Evolutionary conservation across 225 moss, liverwort and hornwort genomes (phyloP), one percentile per base, ranked within the genome.

Genomic region (Straminergon stramineum): DNA sequence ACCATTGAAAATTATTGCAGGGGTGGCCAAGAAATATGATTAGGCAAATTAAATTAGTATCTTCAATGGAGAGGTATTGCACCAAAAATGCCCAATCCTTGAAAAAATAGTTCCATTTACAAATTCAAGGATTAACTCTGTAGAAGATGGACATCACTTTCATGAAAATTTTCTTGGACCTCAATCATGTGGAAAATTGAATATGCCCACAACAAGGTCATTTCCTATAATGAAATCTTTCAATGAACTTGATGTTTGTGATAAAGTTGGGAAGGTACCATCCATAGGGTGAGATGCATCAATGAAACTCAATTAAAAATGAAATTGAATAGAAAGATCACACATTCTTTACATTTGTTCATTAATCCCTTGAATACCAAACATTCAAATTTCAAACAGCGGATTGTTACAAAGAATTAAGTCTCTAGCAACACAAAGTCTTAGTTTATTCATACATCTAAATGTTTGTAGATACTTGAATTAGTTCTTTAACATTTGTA

Each of bases 141-240:
- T 2, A 1, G 27, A 45, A 18, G 17, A 74, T 45, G 30, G 45
- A 45, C 74, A 45, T 74, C 10, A 45, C 7, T 17, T 74, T 48
- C 6, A 6, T 0, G 3, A 70, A 8, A 41, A 24, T 24, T 39
- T 70, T 39, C 8, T 39, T 2, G 2, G 3, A 31, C 7, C 2
- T 51, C 31, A 48, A 11, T 48, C 17, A 48, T 18, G 4, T 48
- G 1, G 31, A 75, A 75, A 48, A 30, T 30, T 10, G 30, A 7
- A 18, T 28, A 1, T 0, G 0, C 2, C 28, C 3, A 6, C 2
- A 28, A 27, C 4, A 23, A 70, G 7, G 24, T 39, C 39, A 24
- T 39, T 45, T 74, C 10, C 3, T 0, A 45, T 2, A 10, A 28
- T 30, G 17, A 45, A 45, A 30, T 74, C 2, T 28, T 75, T 31